Percentiles rank a stretch among this genome's conserved stretches.
phyloP scores from a whole-genome alignment of 352 stramenopile genomes.

The Phytophthora rubi region DNA sequence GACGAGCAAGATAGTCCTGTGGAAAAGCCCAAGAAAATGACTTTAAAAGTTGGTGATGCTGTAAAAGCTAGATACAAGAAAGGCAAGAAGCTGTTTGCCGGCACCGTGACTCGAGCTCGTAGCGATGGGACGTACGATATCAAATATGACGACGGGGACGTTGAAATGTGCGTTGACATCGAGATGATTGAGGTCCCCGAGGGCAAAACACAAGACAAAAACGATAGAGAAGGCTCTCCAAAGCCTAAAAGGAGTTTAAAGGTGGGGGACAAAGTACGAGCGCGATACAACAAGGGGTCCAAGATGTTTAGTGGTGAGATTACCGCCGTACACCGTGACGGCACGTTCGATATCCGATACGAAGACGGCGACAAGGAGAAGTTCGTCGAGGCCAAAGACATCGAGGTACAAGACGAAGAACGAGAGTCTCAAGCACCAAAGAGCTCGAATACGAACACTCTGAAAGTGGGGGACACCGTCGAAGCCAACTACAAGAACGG shows the following conservation, averaged over 20 bases:
- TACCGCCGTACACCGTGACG: conserved; percentile 47
- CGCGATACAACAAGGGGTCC: conserved; percentile 49
- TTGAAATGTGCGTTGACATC: conserved; percentile 39
- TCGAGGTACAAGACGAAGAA: conserved; percentile 33
- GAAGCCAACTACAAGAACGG: conserved; percentile 49
- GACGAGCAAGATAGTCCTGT: conserved; percentile 38
- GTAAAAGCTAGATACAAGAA: conserved; percentile 56
- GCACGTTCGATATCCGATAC: conserved; percentile 68
- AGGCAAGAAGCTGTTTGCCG: conserved; percentile 44
- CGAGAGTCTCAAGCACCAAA: not conserved
- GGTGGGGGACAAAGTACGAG: conserved; percentile 48
- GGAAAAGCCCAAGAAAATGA: conserved; percentile 13
- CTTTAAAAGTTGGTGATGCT: conserved; percentile 39
- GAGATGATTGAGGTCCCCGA: conserved; percentile 35
- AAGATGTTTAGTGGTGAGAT: conserved; percentile 48
- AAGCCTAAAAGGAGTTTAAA: conserved; percentile 21
- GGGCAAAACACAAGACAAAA: conserved; percentile 2
- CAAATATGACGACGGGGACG: conserved; percentile 68
- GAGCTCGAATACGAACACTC: not conserved
- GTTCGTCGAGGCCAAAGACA: conserved; percentile 37
- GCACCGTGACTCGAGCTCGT: conserved; percentile 47
- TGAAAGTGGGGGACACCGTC: conserved; percentile 37
- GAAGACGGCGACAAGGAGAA: conserved; percentile 62
- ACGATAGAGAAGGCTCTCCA: not conserved
- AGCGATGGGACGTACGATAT: conserved; percentile 74